A percentile compares a stretch with the other conserved stretches of the same genome.
Evolutionary conservation across 768 basidiomycete genomes (phyloP).

Genomic region (Boletus rufocinnamomeus): DNA sequence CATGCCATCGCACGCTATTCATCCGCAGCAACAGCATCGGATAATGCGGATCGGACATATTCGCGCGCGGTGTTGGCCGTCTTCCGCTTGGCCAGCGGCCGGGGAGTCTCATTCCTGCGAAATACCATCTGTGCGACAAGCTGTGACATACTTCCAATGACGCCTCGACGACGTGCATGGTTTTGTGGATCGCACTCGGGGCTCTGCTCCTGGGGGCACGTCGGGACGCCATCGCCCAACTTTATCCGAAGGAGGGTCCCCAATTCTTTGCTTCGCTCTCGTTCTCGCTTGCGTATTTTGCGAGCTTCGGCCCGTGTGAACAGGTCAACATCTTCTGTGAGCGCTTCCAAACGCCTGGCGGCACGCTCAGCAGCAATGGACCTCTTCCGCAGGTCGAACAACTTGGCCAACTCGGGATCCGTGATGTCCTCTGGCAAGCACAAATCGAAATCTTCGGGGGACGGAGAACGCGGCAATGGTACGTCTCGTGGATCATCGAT

Average conservation of each 20-base stretch:
- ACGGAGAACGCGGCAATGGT: slow-evolving; percentile 43
- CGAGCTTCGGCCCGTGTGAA: slow-evolving; percentile 45
- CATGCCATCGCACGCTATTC: slow-evolving; percentile 10
- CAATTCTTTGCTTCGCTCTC: slow-evolving; percentile 58
- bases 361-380: slow-evolving; percentile 36
- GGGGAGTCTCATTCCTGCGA: slow-evolving; percentile 41
- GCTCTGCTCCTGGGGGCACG: slow-evolving; percentile 26
- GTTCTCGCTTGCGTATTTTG: slow-evolving; percentile 49
- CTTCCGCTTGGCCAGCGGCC: slow-evolving; percentile 42
- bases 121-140: slow-evolving; percentile 52
- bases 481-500: slow-evolving; percentile 44
- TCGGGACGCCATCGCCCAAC: slow-evolving; percentile 36
- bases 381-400: slow-evolving; percentile 45
- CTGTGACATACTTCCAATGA: slow-evolving; percentile 38
- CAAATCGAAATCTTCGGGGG: slow-evolving; percentile 43
- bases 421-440: slow-evolving; percentile 35
- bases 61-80: slow-evolving; percentile 16
- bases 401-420: slow-evolving; percentile 41
- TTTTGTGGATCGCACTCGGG: slow-evolving; percentile 27
- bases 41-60: slow-evolving; percentile 36
- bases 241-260: slow-evolving; percentile 58
- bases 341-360: slow-evolving; percentile 33
- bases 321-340: slow-evolving; percentile 40
- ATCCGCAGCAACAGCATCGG: slow-evolving; percentile 18
- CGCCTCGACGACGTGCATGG: slow-evolving; percentile 23